These are phyloP conservation scores for apple (Malus domestica) DNA, from an alignment of 306 rosid genomes.

Conservation along the genomic window DNA sequence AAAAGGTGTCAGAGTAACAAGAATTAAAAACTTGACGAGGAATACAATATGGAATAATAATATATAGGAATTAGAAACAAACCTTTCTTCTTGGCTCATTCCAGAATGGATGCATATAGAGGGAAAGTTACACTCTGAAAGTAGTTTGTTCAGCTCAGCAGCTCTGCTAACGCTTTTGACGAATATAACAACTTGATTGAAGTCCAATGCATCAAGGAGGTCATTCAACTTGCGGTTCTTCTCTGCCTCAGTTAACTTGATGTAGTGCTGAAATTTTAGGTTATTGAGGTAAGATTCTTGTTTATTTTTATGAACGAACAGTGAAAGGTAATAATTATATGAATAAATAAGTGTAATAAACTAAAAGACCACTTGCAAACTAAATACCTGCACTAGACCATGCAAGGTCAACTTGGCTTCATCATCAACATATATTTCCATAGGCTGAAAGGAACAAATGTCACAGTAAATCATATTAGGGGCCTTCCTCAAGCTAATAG, in stretches of 20 bases:
- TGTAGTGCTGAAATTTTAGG: constrained; percentile 76
- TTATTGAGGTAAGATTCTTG: constrained; percentile 8
- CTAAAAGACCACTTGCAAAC: not conserved
- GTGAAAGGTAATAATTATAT: constrained; percentile 14
- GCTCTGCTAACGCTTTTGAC: constrained; percentile 98
- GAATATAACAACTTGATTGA: constrained; percentile 93
- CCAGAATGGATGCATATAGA: constrained; percentile 98
- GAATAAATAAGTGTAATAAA: not conserved
- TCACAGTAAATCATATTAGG: constrained; percentile 85
- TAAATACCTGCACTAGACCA: constrained; percentile 87
- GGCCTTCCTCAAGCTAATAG: constrained; percentile 76
- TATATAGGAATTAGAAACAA: not conserved
- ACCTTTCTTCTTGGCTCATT: constrained; percentile 99
- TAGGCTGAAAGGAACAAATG: constrained; percentile 99
- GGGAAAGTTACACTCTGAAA: constrained; percentile 94
- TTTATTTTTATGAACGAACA: no score
- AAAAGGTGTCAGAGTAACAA: not conserved
- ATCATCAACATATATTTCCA: constrained; percentile 99
- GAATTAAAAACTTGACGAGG: not conserved
- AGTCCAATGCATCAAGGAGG: constrained; percentile 95
- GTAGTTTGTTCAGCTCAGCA: constrained; percentile 93
- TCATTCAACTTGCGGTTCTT: constrained; percentile 95
- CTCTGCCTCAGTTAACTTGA: constrained; percentile 90
- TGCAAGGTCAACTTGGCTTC: constrained; percentile 98
- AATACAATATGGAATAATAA: not conserved